Evolutionary conservation across 1,284 basidiomycete genomes (phyloP).

Genomic region (Stereum hirsutum): DNA sequence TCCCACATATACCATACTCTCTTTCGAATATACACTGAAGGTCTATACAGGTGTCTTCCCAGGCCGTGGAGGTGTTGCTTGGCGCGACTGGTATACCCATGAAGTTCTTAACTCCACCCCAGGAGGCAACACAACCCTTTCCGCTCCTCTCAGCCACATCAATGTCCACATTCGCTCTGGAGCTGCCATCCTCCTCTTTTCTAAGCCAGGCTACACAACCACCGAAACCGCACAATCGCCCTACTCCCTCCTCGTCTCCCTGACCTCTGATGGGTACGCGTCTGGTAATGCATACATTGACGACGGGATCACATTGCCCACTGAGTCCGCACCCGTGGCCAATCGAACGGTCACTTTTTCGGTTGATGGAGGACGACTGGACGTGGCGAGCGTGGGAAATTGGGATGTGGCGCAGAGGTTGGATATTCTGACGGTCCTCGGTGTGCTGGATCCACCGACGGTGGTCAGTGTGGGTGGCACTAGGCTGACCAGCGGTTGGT

Average conservation of each 20-base stretch:
- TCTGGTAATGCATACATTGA: conserved; percentile 53
- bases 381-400: conserved; percentile 27
- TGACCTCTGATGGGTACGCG: conserved; percentile 34
- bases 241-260: conserved; percentile 47
- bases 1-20: conserved; percentile 1
- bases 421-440: conserved; percentile 5
- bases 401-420: conserved; percentile 19
- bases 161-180: conserved; percentile 60
- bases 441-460: background rate
- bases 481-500: background rate
- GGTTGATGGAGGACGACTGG: conserved; percentile 22
- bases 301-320: conserved; percentile 47
- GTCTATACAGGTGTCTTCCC: conserved; percentile 43
- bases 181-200: conserved; percentile 47
- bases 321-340: conserved; percentile 25
- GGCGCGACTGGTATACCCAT: conserved; percentile 76
- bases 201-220: conserved; percentile 47
- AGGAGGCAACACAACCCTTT: conserved; percentile 34
- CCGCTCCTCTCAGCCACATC: conserved; percentile 58
- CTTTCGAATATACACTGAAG: background rate
- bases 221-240: conserved; percentile 44
- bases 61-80: conserved; percentile 47
- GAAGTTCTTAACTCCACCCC: conserved; percentile 31
- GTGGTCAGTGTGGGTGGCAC: background rate
- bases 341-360: conserved; percentile 34